Evolutionary conservation across 1,139 yeast species (phyloP), one percentile per base, ranked within the genome.

Genomic region (Yamadazyma triangularis): DNA sequence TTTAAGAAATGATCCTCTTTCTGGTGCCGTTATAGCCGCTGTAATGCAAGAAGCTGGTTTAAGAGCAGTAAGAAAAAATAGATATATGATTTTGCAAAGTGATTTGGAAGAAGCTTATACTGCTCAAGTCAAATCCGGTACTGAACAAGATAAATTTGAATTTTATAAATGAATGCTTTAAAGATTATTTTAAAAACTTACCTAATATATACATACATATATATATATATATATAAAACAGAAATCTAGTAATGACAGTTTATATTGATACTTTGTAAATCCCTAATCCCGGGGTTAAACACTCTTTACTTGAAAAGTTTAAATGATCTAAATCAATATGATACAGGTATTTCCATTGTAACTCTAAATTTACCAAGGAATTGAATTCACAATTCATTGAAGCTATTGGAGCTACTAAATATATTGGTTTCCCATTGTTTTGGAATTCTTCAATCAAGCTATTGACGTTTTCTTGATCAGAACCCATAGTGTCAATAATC

Each of bases 11-110:
- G 98, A 91, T 56, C 96, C 98, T 26, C 71, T 93, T 40, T 85
- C 96, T 25, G 99, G 99, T 50, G 98, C 99, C 6, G 78, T 89
- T 38, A 93, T 93, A 55, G 97, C 98, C 20, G 98, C 98, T 16
- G 91, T 93, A 47, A 91, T 93, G 98, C 98, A 93, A 73, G 99
- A 93, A 64, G 99, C 99, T 18, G 99, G 99, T 44, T 73, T 93
- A 47, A 78, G 97, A 48, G 99, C 99, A 1, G 97, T 93, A 30
- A 82, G 99, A 65, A 91, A 91, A 70, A 91, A 91, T 61, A 79
- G 99, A 62, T 91, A 91, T 60, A 94, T 93, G 64, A 91, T 93
- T 46, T 70, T 93, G 52, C 97, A 91, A 64, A 78, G 82, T 51
- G 99, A 93, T 64, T 71, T 93, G 56, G 98, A 93, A 56, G 98